Percentiles rank a stretch among this genome's conserved stretches.
These are phyloP conservation scores for Exophiala sideris DNA, from an alignment of 2,329 filamentous ascomycete species.

Conservation along the genomic window DNA sequence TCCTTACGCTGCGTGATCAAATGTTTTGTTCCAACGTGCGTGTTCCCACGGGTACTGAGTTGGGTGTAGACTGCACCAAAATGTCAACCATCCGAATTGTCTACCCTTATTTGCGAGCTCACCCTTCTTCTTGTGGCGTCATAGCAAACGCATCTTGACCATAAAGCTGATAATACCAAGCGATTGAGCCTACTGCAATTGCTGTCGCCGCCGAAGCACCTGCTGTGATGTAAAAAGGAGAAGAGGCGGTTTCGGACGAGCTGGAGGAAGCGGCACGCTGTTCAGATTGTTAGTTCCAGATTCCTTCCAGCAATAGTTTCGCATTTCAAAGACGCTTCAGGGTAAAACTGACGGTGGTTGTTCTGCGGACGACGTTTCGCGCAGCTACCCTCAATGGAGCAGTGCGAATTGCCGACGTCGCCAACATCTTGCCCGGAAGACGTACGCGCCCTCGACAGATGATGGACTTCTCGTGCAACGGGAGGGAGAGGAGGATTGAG, in stretches of 20 bases:
- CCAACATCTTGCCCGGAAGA: slow-evolving; percentile 69
- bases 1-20: slow-evolving; percentile 91
- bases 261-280: slow-evolving; percentile 64
- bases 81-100: slow-evolving; percentile 31
- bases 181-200: slow-evolving; percentile 81
- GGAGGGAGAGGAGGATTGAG: slow-evolving; percentile 15
- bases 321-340: slow-evolving; percentile 31
- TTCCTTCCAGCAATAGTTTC: slow-evolving; percentile 33
- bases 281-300: slow-evolving; percentile 29
- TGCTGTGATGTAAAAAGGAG: slow-evolving; percentile 78
- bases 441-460: slow-evolving; percentile 21
- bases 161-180: slow-evolving; percentile 97
- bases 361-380: slow-evolving; percentile 67
- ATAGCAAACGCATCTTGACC: slow-evolving; percentile 81
- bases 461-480: slow-evolving; percentile 16
- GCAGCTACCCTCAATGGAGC: slow-evolving; percentile 79
- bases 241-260: slow-evolving; percentile 65
- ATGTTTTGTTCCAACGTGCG: slow-evolving; percentile 86
- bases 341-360: slow-evolving; percentile 69
- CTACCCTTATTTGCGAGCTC: slow-evolving; percentile 47
- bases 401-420: slow-evolving; percentile 85
- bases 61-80: slow-evolving; percentile 71
- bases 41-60: slow-evolving; percentile 96
- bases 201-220: slow-evolving; percentile 83
- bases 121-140: slow-evolving; percentile 97